Evolutionary conservation across 305 asterid species (phyloP).

Genomic region (Andrographis paniculata): DNA sequence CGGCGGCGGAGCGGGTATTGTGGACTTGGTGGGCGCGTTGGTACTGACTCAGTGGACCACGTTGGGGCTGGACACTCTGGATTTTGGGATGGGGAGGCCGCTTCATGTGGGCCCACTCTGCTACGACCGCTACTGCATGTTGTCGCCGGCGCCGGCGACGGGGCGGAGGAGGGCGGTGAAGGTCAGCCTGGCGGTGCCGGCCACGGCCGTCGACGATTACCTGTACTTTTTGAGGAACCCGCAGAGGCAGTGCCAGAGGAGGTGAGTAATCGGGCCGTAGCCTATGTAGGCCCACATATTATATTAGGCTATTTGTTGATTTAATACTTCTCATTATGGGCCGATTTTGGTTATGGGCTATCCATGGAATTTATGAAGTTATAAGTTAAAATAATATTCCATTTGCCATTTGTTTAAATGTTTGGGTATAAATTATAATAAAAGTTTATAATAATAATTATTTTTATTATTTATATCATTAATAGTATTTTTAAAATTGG

Average conservation of each 20-base stretch:
- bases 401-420: no score
- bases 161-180: conserved; percentile 26
- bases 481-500: no score
- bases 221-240: conserved; percentile 18
- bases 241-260: not conserved
- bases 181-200: conserved; percentile 43
- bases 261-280: no score
- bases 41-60: conserved; percentile 53
- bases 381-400: no score
- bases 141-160: conserved; percentile 29
- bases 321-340: no score
- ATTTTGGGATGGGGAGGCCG: conserved; percentile 50
- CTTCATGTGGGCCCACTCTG: conserved; percentile 38
- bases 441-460: no score
- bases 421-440: no score
- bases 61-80: conserved; percentile 37
- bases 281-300: no score
- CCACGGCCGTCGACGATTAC: conserved; percentile 32
- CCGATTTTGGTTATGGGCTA: no score
- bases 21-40: conserved; percentile 50
- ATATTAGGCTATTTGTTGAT: no score
- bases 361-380: no score
- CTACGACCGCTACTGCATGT: conserved; percentile 36
- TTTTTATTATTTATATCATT: no score
- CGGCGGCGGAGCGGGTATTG: conserved; percentile 8